phyloP scores from a whole-genome alignment of 306 rosid species.

The Ormosia emarginata region DNA sequence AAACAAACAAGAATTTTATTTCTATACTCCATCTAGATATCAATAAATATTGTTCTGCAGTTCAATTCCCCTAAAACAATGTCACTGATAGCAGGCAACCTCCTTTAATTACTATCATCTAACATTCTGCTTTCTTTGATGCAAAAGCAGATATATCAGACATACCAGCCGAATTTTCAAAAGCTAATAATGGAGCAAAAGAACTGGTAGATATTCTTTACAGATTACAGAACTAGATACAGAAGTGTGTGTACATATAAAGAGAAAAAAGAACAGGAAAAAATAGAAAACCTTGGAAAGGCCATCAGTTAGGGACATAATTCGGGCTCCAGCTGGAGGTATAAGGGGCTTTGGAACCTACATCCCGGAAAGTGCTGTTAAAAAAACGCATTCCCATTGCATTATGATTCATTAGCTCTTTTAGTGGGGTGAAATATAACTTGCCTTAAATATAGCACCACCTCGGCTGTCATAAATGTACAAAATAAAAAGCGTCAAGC shows the following conservation, averaged over 20 bases:
- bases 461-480: conserved; percentile 70
- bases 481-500: conserved; percentile 30
- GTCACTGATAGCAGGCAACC: background rate
- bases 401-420: conserved; percentile 14
- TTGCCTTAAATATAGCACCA: conserved; percentile 81
- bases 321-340: conserved; percentile 93
- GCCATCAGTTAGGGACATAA: conserved; percentile 96
- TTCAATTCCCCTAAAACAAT: background rate
- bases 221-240: background rate
- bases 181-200: background rate
- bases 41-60: conserved; percentile 5
- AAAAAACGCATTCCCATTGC: conserved; percentile 10
- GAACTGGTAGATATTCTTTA: background rate
- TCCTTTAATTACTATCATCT: background rate
- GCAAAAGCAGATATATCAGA: background rate
- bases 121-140: background rate
- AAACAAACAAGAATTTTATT: background rate
- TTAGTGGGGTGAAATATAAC: conserved; percentile 28
- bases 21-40: background rate
- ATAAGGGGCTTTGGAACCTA: conserved; percentile 98
- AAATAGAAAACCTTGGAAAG: conserved; percentile 67
- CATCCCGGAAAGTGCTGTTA: conserved; percentile 24
- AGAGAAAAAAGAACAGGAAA: background rate
- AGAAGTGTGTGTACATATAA: background rate
- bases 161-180: conserved; percentile 8